Evolutionary conservation across 1,139 yeast species (phyloP).

Genomic region (Ogataea hybrid): DNA sequence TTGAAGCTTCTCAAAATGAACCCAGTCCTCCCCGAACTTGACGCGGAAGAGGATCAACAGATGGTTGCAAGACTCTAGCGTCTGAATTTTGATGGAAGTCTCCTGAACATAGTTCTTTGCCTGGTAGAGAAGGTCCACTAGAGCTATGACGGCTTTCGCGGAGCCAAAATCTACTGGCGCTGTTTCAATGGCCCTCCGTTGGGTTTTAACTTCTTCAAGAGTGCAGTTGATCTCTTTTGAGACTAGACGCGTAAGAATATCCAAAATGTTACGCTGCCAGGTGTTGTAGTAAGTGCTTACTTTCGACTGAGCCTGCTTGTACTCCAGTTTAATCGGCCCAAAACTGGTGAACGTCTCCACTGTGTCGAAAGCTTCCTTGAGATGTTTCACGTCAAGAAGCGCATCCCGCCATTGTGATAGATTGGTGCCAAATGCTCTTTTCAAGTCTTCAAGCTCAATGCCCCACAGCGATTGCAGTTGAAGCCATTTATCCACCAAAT

Average conservation of each 20-base stretch:
- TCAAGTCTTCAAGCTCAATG: slow-evolving; percentile 37
- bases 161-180: slow-evolving; percentile 36
- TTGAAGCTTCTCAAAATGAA: slow-evolving; percentile 63
- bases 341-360: slow-evolving; percentile 39
- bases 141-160: slow-evolving; percentile 35
- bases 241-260: slow-evolving; percentile 43
- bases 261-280: slow-evolving; percentile 52
- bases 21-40: slow-evolving; percentile 54
- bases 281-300: slow-evolving; percentile 54
- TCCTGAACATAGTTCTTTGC: slow-evolving; percentile 20
- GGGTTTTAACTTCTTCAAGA: slow-evolving; percentile 29
- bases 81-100: slow-evolving; percentile 34
- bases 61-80: slow-evolving; percentile 43
- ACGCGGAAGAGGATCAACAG: slow-evolving; percentile 45
- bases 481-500: slow-evolving; percentile 51
- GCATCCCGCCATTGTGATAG: slow-evolving; percentile 48
- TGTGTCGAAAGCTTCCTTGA: slow-evolving; percentile 53
- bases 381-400: slow-evolving; percentile 43
- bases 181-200: slow-evolving; percentile 36
- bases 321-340: slow-evolving; percentile 45
- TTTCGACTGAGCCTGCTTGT: slow-evolving; percentile 52
- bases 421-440: slow-evolving; percentile 34
- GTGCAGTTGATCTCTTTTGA: slow-evolving; percentile 30
- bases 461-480: slow-evolving; percentile 63
- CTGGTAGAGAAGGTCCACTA: slow-evolving; percentile 36